Evolutionary conservation across 1,284 basidiomycete species (phyloP), one percentile per base, ranked within the genome.

Genomic region (Rhodotorula sp.): DNA sequence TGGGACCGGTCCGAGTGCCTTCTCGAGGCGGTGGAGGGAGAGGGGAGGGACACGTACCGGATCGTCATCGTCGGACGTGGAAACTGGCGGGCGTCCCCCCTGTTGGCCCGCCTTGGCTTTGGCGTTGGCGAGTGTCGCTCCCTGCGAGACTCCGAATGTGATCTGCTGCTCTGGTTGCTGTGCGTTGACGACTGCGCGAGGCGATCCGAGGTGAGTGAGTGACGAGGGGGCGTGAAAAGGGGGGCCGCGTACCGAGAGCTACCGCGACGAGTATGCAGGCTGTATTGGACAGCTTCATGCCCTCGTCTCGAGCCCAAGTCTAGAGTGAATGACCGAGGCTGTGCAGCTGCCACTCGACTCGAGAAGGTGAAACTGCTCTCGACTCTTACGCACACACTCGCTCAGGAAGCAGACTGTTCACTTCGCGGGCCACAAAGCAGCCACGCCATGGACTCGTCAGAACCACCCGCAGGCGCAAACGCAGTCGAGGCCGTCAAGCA

Each of bases 401-500:
- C 33, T 37, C 18, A 24, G 22, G 24, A 22, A 37, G 55, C 33
- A 22, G n/a, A n/a, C n/a, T n/a, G n/a, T n/a, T 4, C 3, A 6
- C 55, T 59, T 15, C 18, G 30, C 29, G 51, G 46, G n/a, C 15
- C 17, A 45, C 15, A n/a, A 12, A 49, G 48, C 48, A 17, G 24
- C 48, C 48, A 49, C 30, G 29, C 6, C 22, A 68, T 74, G 69
- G 69, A 71, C 55, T 54, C 33, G 17, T 46, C 60, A 1, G 72
- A 73, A 58, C 68, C 66, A 1, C 61, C 69, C 14, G 33, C 53
- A 30, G 58, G 61, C 33, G 48, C 63, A 18, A 53, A 60, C 26
- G 67, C 54, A 44, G 64, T 71, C 61, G 62, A 63, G 33, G 63
- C 65, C 26, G 60, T 67, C 49, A 67, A 65, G 24, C 58, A 64